Evolutionary conservation across 345 rosid species (phyloP).

Genomic region (Gossypium turneri): DNA sequence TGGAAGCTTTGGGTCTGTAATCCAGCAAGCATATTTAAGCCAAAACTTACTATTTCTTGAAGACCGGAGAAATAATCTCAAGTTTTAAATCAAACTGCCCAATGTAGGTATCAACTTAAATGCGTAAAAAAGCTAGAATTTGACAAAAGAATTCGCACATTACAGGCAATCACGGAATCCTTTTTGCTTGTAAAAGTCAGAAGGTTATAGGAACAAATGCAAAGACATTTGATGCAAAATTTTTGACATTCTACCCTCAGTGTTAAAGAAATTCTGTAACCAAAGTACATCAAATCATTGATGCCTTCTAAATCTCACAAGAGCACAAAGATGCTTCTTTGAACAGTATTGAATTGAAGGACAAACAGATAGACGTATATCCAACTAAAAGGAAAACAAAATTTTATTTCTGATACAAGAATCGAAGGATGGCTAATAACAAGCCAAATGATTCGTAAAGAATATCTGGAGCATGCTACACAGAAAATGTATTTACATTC

Average conservation of each 20-base stretch:
- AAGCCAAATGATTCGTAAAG: no score
- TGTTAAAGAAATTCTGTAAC: neutral
- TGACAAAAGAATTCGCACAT: neutral
- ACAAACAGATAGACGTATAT: no score
- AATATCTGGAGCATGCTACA: no score
- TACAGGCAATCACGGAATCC: neutral
- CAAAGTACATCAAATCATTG: neutral
- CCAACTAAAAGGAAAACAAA: no score
- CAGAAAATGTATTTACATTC: no score
- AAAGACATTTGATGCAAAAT: neutral
- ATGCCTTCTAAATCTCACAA: neutral
- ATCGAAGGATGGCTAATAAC: no score
- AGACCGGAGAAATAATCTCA: neutral
- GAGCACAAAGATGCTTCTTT: no score
- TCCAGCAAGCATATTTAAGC: slow-evolving; percentile 11
- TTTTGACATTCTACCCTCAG: neutral
- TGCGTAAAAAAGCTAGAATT: neutral
- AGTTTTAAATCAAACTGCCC: neutral
- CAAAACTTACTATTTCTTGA: neutral
- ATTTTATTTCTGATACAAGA: no score
- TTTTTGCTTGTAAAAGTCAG: neutral
- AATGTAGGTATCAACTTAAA: neutral
- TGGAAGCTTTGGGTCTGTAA: slow-evolving; percentile 88
- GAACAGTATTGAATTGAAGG: no score
- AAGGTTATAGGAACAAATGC: neutral